These are phyloP conservation scores for Epichloe gansuensis DNA, from an alignment of 2,329 filamentous ascomycete genomes.

Conservation along the genomic window DNA sequence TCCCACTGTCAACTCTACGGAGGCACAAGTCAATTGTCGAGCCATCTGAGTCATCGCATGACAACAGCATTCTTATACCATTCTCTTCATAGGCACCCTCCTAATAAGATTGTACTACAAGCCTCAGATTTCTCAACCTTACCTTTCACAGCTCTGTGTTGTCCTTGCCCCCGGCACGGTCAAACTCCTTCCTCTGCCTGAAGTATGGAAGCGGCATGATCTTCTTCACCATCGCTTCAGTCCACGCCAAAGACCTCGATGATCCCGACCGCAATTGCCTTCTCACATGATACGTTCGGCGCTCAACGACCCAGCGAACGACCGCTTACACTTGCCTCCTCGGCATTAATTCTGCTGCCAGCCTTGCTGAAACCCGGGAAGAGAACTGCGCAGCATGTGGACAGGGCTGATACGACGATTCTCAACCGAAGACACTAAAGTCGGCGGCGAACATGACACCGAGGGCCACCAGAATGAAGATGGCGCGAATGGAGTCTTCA, in stretches of 20 bases:
- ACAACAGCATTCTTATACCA: no score
- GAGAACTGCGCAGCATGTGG: slow-evolving; percentile 28
- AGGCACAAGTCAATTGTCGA: no score
- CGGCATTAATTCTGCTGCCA: background rate
- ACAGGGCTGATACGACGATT: slow-evolving; percentile 59
- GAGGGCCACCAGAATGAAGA: slow-evolving; percentile 20
- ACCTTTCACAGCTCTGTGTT: background rate
- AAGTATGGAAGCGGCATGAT: background rate
- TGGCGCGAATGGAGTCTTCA: slow-evolving; percentile 46
- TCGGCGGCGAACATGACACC: slow-evolving; percentile 17
- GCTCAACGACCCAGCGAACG: background rate
- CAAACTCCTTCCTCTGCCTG: background rate
- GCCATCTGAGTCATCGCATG: no score
- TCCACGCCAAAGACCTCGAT: background rate
- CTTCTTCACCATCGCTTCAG: slow-evolving; percentile 2
- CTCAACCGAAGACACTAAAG: slow-evolving; percentile 33
- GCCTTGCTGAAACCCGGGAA: background rate
- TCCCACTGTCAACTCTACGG: no score
- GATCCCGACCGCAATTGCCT: background rate
- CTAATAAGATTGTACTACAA: no score
- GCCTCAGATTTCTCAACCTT: no score
- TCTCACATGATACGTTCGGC: background rate
- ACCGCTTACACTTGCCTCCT: background rate
- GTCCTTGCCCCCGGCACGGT: background rate
- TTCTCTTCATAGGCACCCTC: no score